Base-by-base conservation (phyloP, 1,284 basidiomycete genomes). In the Sporisorium iseilematis-ciliati region DNA sequence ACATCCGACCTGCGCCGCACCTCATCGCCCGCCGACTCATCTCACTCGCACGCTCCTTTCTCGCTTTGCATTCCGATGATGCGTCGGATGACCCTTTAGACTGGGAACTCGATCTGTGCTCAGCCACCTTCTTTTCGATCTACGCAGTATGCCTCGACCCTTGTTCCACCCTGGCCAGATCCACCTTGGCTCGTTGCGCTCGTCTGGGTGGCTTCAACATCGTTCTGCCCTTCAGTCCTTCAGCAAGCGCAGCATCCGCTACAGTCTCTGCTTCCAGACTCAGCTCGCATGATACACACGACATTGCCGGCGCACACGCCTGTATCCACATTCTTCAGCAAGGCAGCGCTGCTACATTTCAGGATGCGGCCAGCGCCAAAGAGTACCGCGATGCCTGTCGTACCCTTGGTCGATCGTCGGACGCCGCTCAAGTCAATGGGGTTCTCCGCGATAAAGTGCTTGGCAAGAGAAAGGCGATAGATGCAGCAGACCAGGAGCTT, bases 301-400 rank as follows among this genome's bases (percentile, higher is more conserved):
- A 78, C 48, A 52, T 58, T 1, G 73, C 79, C 10, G 73, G 75
- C 8, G 81, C 82, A 11, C 67, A 80, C 14, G 72, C 82, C 11
- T 78, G 79, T 42, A 69, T 83, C 56, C 75, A 82, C 40, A 58
- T 83, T 25, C 65, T 84, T 21, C 77, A 84, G 61, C 69, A 72
- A 29, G 82, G 81, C 45, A 57, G 77, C 3, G 48, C 65, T 16
- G 62, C 67, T 23, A 77, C 75, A 7, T 84, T 80, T 43, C 53
- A 67, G 6, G 81, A 84, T 51, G 46, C 74, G 1, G 75, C 62
- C 2, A 76, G 69, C 33, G 81, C 82, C 12, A 72, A 67, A 45
- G 76, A 81, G 48, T 84, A 82, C 46, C 69, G 80, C 7, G 66
- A 77, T 6, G 82, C 82, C 11, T 81, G 75, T 57, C 64, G 64